Percentiles rank a stretch among this genome's conserved stretches.
Evolutionary conservation across 768 basidiomycete genomes (phyloP).

Genomic region (Termitomyces bulborhizus): DNA sequence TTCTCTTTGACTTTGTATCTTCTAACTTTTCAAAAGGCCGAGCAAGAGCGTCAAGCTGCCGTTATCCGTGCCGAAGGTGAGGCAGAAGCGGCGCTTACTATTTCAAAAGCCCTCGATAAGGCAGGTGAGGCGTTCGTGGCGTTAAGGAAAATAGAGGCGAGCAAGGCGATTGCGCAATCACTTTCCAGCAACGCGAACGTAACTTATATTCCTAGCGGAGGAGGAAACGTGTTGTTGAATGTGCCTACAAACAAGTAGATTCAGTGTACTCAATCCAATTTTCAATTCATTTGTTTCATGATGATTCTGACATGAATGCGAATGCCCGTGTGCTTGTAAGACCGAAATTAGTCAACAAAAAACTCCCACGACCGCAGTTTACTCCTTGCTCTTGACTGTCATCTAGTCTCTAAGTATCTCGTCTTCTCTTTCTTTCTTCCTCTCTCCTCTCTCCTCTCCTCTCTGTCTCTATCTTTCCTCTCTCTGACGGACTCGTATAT

Average conservation of each 20-base stretch:
- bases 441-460: slow-evolving; percentile 39
- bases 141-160: slow-evolving; percentile 94
- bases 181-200: slow-evolving; percentile 77
- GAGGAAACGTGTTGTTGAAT: slow-evolving; percentile 77
- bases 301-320: background rate
- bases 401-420: slow-evolving; percentile 40
- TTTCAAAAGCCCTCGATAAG: slow-evolving; percentile 84
- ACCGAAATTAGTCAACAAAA: slow-evolving; percentile 22
- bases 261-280: background rate
- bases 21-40: slow-evolving; percentile 53
- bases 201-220: slow-evolving; percentile 80
- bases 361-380: slow-evolving; percentile 34
- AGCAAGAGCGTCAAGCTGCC: slow-evolving; percentile 98
- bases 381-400: slow-evolving; percentile 38
- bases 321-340: background rate
- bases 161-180: slow-evolving; percentile 93
- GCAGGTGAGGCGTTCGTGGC: slow-evolving; percentile 96
- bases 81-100: slow-evolving; percentile 93
- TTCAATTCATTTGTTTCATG: background rate
- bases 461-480: slow-evolving; percentile 37
- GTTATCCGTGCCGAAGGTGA: slow-evolving; percentile 98
- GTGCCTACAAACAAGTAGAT: slow-evolving; percentile 55
- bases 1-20: background rate
- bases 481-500: slow-evolving; percentile 56
- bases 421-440: slow-evolving; percentile 36